Percentiles rank a stretch among this genome's conserved stretches.
Conservation (phyloP, 2,329 filamentous ascomycete genomes). For the Phaeosphaeria sp. region DNA sequence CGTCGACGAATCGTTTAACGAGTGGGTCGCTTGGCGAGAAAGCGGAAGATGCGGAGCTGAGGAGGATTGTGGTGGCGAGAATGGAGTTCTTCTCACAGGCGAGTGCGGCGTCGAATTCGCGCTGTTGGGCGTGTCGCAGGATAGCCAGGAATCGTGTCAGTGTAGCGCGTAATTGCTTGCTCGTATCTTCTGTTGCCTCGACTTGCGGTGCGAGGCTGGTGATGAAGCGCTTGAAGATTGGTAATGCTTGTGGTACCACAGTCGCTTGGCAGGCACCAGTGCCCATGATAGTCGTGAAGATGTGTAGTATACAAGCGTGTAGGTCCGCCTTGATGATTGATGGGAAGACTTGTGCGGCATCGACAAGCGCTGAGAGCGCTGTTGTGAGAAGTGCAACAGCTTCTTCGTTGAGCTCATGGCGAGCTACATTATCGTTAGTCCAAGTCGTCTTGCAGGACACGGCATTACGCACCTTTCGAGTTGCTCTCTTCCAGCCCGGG, state of each 20-base stretch:
- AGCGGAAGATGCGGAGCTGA: conserved; percentile 78
- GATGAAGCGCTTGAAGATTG: conserved; percentile 91
- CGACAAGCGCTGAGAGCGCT: conserved; percentile 85
- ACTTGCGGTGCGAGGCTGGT: conserved; percentile 66
- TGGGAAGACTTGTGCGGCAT: conserved; percentile 94
- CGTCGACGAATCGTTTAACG: conserved; percentile 75
- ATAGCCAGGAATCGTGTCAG: conserved; percentile 83
- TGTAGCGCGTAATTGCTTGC: conserved; percentile 78
- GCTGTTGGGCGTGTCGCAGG: conserved; percentile 75
- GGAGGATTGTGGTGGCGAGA: conserved; percentile 84
- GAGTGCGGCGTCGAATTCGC: conserved; percentile 77
- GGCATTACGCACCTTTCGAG: conserved; percentile 32
- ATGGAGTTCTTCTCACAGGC: conserved; percentile 92
- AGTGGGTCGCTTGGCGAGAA: conserved; percentile 78
- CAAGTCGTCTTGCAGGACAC: neutral
- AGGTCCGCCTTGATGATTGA: conserved; percentile 95
- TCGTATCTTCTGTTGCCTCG: conserved; percentile 59
- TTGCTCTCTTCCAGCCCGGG: conserved; percentile 75
- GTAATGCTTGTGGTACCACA: conserved; percentile 87
- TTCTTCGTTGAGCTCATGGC: conserved; percentile 85
- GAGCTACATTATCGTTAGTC: conserved; percentile 57
- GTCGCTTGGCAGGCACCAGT: conserved; percentile 86
- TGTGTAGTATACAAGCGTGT: conserved; percentile 95
- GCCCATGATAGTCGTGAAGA: conserved; percentile 90
- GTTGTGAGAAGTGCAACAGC: conserved; percentile 79